These are phyloP conservation scores for Paraconiothyrium sp. DNA, from an alignment of 2,329 filamentous ascomycete genomes.

Conservation along the genomic window DNA sequence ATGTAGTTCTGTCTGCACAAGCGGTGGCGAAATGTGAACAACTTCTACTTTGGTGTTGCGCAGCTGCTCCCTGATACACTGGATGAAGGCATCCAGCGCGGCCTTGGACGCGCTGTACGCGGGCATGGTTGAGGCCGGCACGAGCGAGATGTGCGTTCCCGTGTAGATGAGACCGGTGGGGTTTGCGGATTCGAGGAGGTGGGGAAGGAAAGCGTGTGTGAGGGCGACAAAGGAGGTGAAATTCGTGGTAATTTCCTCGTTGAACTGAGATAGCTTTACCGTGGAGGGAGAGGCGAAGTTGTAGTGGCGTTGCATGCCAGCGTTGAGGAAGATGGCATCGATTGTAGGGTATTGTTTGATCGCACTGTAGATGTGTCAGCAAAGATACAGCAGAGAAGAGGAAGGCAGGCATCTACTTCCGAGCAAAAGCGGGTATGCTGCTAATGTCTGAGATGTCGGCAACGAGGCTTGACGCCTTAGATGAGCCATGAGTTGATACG, in stretches of 20 bases:
- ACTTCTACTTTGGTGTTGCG: slow-evolving; percentile 50
- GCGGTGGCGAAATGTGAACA: slow-evolving; percentile 60
- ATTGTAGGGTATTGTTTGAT: slow-evolving; percentile 58
- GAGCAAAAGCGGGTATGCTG: slow-evolving; percentile 55
- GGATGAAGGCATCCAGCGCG: slow-evolving; percentile 60
- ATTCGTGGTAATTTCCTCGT: slow-evolving; percentile 59
- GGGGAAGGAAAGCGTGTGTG: slow-evolving; percentile 58
- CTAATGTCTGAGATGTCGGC: slow-evolving; percentile 61
- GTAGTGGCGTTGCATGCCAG: slow-evolving; percentile 62
- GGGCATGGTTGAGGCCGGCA: slow-evolving; percentile 58
- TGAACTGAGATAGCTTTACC: slow-evolving; percentile 53
- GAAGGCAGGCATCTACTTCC: slow-evolving; percentile 36
- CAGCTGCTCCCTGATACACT: slow-evolving; percentile 58
- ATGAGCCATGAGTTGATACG: slow-evolving; percentile 57
- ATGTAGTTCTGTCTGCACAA: slow-evolving; percentile 61
- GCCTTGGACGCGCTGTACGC: slow-evolving; percentile 66
- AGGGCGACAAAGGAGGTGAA: slow-evolving; percentile 59
- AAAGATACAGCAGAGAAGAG: neutral
- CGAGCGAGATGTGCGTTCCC: slow-evolving; percentile 56
- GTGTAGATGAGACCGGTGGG: slow-evolving; percentile 45
- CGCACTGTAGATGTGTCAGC: slow-evolving; percentile 30
- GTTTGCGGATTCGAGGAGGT: slow-evolving; percentile 45
- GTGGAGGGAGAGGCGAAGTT: slow-evolving; percentile 59
- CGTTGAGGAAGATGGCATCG: slow-evolving; percentile 67
- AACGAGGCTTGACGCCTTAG: slow-evolving; percentile 46